Evolutionary conservation across 2,329 filamentous ascomycete genomes (phyloP), one percentile per base, ranked within the genome.

Genomic region (Alternaria dauci): DNA sequence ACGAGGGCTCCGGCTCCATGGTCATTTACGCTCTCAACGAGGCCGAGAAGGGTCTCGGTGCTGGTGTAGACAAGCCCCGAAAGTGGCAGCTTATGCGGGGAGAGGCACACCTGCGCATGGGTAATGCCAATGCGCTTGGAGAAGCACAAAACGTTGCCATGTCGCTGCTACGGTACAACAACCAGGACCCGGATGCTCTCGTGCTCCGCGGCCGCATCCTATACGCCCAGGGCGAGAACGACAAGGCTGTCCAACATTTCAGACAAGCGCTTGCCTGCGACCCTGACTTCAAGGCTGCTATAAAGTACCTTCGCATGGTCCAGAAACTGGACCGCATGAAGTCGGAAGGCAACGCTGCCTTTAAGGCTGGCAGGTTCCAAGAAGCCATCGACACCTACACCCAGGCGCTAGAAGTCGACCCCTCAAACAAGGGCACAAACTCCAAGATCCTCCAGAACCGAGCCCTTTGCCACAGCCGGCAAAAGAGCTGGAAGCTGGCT

Each of bases 91-190:
- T 98, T 63, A 90, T 99, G 89, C 89, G 92, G 36, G 94, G 92
- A 59, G 92, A 97, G 80, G 94, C 94, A 9, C 92, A 96, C 74
- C 81, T 99, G 62, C 94, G 94, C 82, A 96, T 98, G 89, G 93
- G 91, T 61, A 93, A 92, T 63, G 87, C 89, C 59, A 97, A 97
- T 80, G 89, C 93, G 11, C 83, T 97, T 8, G 94, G 93, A 34
- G 94, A 97, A 78, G 94, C 93, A 5, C 93, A 96, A 80, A 96
- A 94, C 76, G 88, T 98, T 55, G 93, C 93, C 71, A 97, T 97
- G 88, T 87, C 87, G 3, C 81, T 99, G 70, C 84, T 99, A 63
- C 88, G 95, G 54, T 85, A 87, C 75, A 98, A 98, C 82, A 93
- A 85, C 77, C 91, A 94, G 76, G 95, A 99, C 74, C 94, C 95